Base-by-base conservation (phyloP, 1,284 basidiomycete species). In the Apiotrichum akiyoshidainum region DNA sequence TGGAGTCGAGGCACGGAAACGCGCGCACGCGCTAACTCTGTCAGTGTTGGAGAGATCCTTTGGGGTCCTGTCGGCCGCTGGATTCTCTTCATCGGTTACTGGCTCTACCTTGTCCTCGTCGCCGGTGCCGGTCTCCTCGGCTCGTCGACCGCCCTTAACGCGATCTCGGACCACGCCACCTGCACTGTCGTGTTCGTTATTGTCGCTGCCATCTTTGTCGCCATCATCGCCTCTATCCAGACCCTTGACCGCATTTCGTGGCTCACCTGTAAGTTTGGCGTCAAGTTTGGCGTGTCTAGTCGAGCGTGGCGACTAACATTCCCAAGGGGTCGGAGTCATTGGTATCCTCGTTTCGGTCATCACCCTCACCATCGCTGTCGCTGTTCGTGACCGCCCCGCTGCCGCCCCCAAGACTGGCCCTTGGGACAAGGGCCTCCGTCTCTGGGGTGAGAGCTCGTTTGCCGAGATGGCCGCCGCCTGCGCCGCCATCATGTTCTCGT, bases 351-450 rank as follows among this genome's bases (percentile, higher is more conserved):
- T 57, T 2, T 54, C 70, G 4, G 66, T 74, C 48, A 49, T 77
- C 47, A 68, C 68, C 14, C 58, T 76, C 22, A 68, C 70, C 22
- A 64, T 75, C 55, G 71, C 73, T 7, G 74, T 76, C 17, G 71
- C 67, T 10, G 55, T 71, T 1, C 63, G 68, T 39, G 71, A 73
- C 56, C 64, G 78, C 47, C 76, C 78, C 1, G 66, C 70, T 1
- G 61, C 64, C 1, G 73, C 73, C 0, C 75, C 77, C 14, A 57
- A 66, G 16, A 37, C 54, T 2, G 71, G 67, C 0, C 63, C 67
- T 1, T 77, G 65, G 64, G 67, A 72, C 52, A 67, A 65, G 58
- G 56, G 63, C 14, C 54, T 71, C 52, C 45, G 55, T 12, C 53
- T 68, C 17, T 64, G 66, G 33, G 61, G 59, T 46, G 45, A 61